Evolutionary conservation across 1,139 yeast species (phyloP), one percentile per base, ranked within the genome.

Genomic region (Protomyces gravidus): DNA sequence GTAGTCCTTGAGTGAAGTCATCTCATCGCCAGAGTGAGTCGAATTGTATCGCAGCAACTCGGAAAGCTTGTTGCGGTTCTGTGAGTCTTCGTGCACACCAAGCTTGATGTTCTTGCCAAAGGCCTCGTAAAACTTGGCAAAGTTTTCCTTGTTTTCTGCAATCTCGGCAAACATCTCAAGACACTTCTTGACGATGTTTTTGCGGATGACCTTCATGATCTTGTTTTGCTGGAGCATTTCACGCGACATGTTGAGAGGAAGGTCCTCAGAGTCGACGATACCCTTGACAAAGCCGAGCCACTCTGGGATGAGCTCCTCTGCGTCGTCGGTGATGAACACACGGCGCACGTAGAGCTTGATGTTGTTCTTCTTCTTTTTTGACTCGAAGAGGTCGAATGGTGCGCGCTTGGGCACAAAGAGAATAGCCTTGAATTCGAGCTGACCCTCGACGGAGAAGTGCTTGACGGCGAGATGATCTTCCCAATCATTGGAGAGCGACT

Each of bases 361-460:
- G 85, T 90, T 92, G 81, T 82, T 85, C 86, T 90, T 92, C 96
- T 92, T 94, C 95, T 90, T 92, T 85, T 92, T 94, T 66, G 80
- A 75, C 82, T 94, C 98, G 73, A 94, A 94, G 75, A 95, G 82
- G 75, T 94, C 98, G 73, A 92, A 89, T 77, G 99, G 98, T 71
- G 99, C 97, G 81, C 98, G 89, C 83, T 88, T 89, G 78, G 99
- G 99, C 78, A 94, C 84, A 75, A 89, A 94, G 72, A 94, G 82
- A 73, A 94, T 92, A 66, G 98, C 97, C 81, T 87, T 89, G 84
- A 94, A 94, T 80, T 94, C 99, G 72, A 94, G 85, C 81, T 94
- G 98, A 83, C 99, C 99, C 81, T 94, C 99, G 74, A 94, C 99
- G 61, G 97, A 89, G 81, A 94, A 94, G 80, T 94, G 99, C 84